Evolutionary conservation across 768 basidiomycete species (phyloP), one percentile per base, ranked within the genome.

Genomic region (Dentipellis sp.): DNA sequence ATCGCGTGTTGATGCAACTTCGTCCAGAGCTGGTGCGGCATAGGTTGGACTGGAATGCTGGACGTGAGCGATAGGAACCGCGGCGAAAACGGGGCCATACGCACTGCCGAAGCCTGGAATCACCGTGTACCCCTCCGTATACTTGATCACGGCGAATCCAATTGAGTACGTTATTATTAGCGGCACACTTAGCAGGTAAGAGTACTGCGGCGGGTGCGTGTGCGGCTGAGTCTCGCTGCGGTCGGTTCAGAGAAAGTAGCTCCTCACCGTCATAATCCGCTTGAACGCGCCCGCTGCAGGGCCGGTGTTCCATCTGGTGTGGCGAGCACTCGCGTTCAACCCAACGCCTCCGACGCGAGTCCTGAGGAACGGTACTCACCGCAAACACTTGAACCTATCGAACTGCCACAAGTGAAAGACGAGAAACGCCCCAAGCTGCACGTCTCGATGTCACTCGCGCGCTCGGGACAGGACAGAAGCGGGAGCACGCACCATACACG

Each of bases 201-300:
- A 79, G 66, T 90, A 91, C 87, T 91, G 59, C 6, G 19, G 14
- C 7, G 4, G 21, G 11, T 52, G 14, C 7, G 4, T 19, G 11
- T 52, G 29, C 29, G 29, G 29, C 42, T 17, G 29, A 22, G 50
- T 38, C 23, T 16, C 29, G 21, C 40, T 40, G 34, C 4, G 9
- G 2, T 53, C 3, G 17, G 10, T 39, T n/a, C 8, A 35, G 34
- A 36, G 21, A 47, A 4, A 4, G 10, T n/a, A 11, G 11, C 19
- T n/a, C 67, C 80, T 55, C 58, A 90, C 88, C 38, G 87, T 91
- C 90, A 92, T 91, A 65, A 91, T 64, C 23, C 91, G 81, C 68
- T 89, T 91, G 72, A 91, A 91, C 3, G 85, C 78, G n/a, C 86
- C 87, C 14, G 80, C 68, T 2, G 78, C 76, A 17, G 21, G 48